A percentile compares a stretch with the other conserved stretches of the same genome.
Conservation (phyloP, 129 eudicot genomes). For the Rutidosis leptorrhynchoides region DNA sequence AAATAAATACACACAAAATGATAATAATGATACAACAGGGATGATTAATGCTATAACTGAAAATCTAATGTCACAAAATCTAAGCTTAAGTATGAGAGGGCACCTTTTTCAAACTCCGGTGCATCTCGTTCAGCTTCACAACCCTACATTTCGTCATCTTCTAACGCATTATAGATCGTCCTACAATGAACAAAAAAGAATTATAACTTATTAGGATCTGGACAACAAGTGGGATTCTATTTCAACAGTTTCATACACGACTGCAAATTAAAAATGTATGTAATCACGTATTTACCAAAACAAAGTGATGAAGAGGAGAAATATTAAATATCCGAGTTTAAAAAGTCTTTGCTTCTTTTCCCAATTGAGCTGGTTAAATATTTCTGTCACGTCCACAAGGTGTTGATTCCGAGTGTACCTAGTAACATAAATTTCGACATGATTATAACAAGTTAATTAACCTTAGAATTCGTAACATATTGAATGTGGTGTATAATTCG, state of each 20-base stretch:
- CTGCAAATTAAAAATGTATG: background rate
- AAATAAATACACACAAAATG: constrained; percentile 16
- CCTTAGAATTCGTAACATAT: too few species aligned
- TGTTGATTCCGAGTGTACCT: constrained; percentile 78
- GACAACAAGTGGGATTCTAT: background rate
- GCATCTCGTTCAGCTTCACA: constrained; percentile 31
- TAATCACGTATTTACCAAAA: constrained; percentile 58
- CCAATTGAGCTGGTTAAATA: constrained; percentile 79
- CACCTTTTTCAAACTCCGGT: constrained; percentile 19
- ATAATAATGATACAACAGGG: constrained; percentile 31
- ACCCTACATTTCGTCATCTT: constrained; percentile 73
- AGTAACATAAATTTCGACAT: constrained; percentile 13
- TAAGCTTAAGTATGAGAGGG: constrained; percentile 29
- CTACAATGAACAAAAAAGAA: constrained; percentile 34
- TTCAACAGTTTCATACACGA: background rate
- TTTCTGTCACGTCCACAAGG: constrained; percentile 94
- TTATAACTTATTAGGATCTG: background rate
- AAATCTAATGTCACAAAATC: constrained; percentile 33
- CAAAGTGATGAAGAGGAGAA: constrained; percentile 73
- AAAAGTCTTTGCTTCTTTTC: constrained; percentile 87
- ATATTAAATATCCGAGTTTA: constrained; percentile 77
- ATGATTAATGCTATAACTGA: constrained; percentile 4
- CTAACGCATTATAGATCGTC: constrained; percentile 85
- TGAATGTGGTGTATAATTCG: too few species aligned
- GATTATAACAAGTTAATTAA: too few species aligned